Percentiles rank a stretch among this genome's conserved stretches.
phyloP scores from a whole-genome alignment of 1,284 basidiomycete species.

The Marasmius fiardii region DNA sequence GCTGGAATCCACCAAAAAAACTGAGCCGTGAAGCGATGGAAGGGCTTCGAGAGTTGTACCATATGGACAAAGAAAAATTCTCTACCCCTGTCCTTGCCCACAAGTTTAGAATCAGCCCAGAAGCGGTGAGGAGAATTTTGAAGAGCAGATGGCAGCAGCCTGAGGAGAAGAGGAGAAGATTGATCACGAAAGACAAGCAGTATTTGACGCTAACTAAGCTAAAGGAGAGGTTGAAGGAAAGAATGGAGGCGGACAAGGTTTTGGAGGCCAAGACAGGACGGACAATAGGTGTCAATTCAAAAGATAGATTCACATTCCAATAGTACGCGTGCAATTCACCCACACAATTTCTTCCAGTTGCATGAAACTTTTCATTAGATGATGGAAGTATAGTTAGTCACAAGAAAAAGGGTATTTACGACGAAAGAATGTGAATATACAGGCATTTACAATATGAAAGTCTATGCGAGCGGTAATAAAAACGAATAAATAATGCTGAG shows the following conservation, averaged over 20 bases:
- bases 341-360: not conserved
- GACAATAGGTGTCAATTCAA: conserved; percentile 21
- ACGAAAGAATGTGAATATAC: not conserved
- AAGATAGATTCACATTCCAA: conserved; percentile 39
- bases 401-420: not conserved
- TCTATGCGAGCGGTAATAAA: conserved; percentile 3
- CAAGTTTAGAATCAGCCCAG: conserved; percentile 81
- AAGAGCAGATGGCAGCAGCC: conserved; percentile 78
- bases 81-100: conserved; percentile 70
- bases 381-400: conserved; percentile 11
- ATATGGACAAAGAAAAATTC: conserved; percentile 67
- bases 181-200: conserved; percentile 59
- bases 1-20: conserved; percentile 86
- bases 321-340: conserved; percentile 15
- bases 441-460: not conserved
- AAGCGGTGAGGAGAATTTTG: conserved; percentile 83
- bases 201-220: conserved; percentile 31
- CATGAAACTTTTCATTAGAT: conserved; percentile 17
- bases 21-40: conserved; percentile 92
- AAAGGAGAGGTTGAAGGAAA: conserved; percentile 41
- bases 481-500: conserved; percentile 19
- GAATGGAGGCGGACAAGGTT: conserved; percentile 14
- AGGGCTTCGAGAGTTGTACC: conserved; percentile 72
- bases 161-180: conserved; percentile 48
- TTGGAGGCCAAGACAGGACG: conserved; percentile 18